phyloP scores from a whole-genome alignment of 768 basidiomycete genomes.

The Leccinum disarticulatum region DNA sequence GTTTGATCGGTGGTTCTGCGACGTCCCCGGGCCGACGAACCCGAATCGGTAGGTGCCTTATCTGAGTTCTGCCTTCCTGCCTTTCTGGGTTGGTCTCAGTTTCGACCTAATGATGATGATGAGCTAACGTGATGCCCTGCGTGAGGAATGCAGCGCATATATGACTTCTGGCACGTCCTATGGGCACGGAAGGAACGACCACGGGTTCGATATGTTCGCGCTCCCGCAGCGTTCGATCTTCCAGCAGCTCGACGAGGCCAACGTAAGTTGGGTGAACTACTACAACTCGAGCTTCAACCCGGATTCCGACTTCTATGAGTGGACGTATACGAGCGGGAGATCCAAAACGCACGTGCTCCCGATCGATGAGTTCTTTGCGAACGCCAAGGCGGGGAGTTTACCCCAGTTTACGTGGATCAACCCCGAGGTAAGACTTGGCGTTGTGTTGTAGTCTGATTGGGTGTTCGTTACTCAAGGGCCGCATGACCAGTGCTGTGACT shows the following conservation, averaged over 20 bases:
- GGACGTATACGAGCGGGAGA: constrained; percentile 20
- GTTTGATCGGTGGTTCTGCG: constrained; percentile 27
- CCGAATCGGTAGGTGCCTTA: constrained; percentile 20
- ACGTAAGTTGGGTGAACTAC: constrained; percentile 26
- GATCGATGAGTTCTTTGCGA: constrained; percentile 17
- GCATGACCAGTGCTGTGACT: constrained; percentile 17
- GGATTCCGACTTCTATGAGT: constrained; percentile 23
- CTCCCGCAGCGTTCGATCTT: constrained; percentile 30
- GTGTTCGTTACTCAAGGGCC: not conserved
- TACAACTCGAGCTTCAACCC: constrained; percentile 30
- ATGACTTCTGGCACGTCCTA: constrained; percentile 28
- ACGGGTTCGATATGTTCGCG: constrained; percentile 15
- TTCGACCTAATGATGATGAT: not conserved
- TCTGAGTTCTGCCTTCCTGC: not conserved
- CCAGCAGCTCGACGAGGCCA: constrained; percentile 27
- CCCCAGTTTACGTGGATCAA: constrained; percentile 30
- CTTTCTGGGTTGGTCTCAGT: not conserved
- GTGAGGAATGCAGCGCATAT: constrained; percentile 15
- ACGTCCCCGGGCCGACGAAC: constrained; percentile 28
- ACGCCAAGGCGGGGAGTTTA: constrained; percentile 23
- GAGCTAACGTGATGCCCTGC: not conserved
- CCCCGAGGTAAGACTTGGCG: constrained; percentile 20
- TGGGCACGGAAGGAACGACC: constrained; percentile 23
- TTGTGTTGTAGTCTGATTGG: not conserved
- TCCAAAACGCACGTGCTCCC: constrained; percentile 17